phyloP scores from a whole-genome alignment of 768 basidiomycete species.

The Suillus paluster region DNA sequence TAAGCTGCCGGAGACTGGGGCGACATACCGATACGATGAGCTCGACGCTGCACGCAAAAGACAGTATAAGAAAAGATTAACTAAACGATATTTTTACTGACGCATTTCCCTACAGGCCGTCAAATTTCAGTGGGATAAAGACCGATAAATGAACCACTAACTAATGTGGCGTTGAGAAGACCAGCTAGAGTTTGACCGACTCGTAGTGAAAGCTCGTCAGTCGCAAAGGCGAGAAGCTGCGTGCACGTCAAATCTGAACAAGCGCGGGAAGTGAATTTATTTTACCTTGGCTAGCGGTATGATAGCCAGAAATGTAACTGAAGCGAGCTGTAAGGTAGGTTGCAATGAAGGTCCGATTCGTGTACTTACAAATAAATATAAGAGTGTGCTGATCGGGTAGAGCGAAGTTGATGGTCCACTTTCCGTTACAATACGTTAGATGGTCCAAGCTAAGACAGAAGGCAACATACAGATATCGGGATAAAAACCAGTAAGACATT shows the following conservation, averaged over 20 bases:
- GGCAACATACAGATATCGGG: slow-evolving; percentile 60
- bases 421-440: slow-evolving; percentile 7
- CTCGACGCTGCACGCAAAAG: slow-evolving; percentile 44
- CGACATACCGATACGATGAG: slow-evolving; percentile 71
- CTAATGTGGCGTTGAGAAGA: slow-evolving; percentile 83
- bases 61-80: neutral
- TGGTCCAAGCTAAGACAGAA: slow-evolving; percentile 3
- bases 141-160: slow-evolving; percentile 35
- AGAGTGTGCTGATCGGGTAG: slow-evolving; percentile 57
- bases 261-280: neutral
- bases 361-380: slow-evolving; percentile 71
- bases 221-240: slow-evolving; percentile 81
- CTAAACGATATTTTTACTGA: slow-evolving; percentile 14
- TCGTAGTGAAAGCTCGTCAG: slow-evolving; percentile 83
- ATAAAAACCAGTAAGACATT: slow-evolving; percentile 74
- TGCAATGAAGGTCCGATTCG: neutral
- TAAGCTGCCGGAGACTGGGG: neutral
- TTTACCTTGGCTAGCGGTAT: slow-evolving; percentile 80
- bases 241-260: slow-evolving; percentile 2
- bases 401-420: slow-evolving; percentile 79
- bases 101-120: slow-evolving; percentile 33
- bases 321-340: neutral
- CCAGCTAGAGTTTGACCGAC: slow-evolving; percentile 86
- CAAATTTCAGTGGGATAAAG: neutral
- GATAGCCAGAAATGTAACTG: slow-evolving; percentile 84